Evolutionary conservation across 768 basidiomycete genomes (phyloP).

Genomic region (Mycena latifolia): DNA sequence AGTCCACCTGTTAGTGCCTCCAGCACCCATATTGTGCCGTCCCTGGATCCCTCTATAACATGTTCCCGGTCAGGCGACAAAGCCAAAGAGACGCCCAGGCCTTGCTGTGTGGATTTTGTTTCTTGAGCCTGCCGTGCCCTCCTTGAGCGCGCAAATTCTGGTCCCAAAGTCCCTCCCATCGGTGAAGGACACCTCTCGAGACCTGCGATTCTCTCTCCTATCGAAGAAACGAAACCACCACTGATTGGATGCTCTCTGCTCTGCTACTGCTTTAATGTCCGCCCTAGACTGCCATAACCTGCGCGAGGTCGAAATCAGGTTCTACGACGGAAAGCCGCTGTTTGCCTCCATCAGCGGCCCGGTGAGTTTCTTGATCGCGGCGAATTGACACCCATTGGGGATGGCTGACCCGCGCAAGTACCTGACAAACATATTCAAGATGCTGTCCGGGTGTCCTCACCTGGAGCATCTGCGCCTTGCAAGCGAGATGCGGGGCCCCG

Average conservation of each 20-base stretch:
- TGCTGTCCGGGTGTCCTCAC: background rate
- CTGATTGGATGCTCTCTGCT: background rate
- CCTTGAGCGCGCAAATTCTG: background rate
- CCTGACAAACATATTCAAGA: background rate
- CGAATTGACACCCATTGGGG: background rate
- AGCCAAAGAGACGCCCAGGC: too few species aligned
- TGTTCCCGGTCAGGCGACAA: too few species aligned
- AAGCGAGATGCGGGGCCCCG: background rate
- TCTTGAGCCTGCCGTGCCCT: background rate
- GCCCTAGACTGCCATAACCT: background rate
- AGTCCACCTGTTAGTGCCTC: too few species aligned
- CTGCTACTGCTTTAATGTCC: background rate
- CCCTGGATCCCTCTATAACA: too few species aligned
- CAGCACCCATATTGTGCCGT: too few species aligned
- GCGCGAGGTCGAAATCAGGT: background rate
- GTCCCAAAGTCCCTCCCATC: background rate
- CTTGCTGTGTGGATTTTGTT: background rate
- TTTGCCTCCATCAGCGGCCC: background rate
- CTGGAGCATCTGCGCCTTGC: constrained; percentile 6
- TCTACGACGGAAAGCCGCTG: background rate
- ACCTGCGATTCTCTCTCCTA: background rate
- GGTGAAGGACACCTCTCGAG: background rate
- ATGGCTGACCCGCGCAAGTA: background rate
- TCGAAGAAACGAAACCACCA: background rate
- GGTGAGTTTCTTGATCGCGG: background rate